Evolutionary conservation across 306 rosid genomes (phyloP).

Genomic region (Casuarina cunninghamiana): DNA sequence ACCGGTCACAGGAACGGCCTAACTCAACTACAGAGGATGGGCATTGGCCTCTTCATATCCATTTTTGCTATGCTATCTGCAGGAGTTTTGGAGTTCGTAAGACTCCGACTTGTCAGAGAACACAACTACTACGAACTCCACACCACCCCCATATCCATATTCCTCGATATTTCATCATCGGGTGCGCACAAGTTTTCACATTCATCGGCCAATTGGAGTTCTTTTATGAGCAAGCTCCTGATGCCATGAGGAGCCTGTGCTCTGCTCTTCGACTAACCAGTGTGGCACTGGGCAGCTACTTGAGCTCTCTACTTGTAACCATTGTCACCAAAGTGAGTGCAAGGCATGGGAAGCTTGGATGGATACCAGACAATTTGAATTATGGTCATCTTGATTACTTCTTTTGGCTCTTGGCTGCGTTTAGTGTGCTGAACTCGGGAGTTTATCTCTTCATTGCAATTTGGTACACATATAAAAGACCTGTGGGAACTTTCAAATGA

Average conservation of each 20-base stretch:
- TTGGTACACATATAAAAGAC: constrained; percentile 59
- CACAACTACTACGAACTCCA: constrained; percentile 34
- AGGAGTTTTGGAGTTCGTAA: constrained; percentile 37
- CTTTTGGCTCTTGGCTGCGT: constrained; percentile 44
- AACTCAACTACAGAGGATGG: constrained; percentile 58
- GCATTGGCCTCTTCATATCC: constrained; percentile 50
- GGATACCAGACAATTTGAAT: constrained; percentile 56
- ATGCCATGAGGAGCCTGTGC: constrained; percentile 53
- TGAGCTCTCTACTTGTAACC: constrained; percentile 52
- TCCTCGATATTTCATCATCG: constrained; percentile 55
- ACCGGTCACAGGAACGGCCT: constrained; percentile 51
- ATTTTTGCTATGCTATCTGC: constrained; percentile 48
- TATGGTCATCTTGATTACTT: constrained; percentile 52
- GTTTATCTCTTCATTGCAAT: constrained; percentile 41
- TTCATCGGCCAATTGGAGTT: constrained; percentile 50
- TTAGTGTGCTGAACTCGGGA: constrained; percentile 45
- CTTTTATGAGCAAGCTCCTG: constrained; percentile 56
- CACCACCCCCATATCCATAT: constrained; percentile 42
- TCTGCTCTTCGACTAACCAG: constrained; percentile 52
- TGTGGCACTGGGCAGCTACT: constrained; percentile 47
- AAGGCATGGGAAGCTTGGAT: constrained; percentile 38
- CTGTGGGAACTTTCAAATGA: constrained; percentile 37
- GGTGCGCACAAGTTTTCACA: constrained; percentile 51
- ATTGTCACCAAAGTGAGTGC: constrained; percentile 36
- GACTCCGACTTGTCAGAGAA: constrained; percentile 39